Evolutionary conservation across 148 eudicot genomes (phyloP).

Genomic region (Agrostemma githago): DNA sequence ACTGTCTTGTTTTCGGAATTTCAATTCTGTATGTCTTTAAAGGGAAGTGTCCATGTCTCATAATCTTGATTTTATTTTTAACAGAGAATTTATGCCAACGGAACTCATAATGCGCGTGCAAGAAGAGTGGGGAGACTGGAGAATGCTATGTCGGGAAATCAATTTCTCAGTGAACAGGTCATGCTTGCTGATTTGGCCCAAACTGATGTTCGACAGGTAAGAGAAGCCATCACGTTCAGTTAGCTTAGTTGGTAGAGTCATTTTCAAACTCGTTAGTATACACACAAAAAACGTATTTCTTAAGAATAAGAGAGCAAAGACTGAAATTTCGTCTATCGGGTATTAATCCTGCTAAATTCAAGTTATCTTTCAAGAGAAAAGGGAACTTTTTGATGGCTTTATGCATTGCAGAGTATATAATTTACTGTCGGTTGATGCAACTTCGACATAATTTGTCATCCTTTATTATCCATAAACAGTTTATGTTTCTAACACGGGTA

Average conservation of each 20-base stretch:
- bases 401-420: too few species aligned
- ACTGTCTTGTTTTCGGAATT: neutral
- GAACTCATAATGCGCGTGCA: constrained; percentile 58
- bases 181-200: constrained; percentile 68
- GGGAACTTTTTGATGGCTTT: too few species aligned
- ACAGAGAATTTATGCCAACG: constrained; percentile 57
- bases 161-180: constrained; percentile 61
- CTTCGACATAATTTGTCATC: neutral
- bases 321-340: too few species aligned
- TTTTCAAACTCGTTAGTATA: neutral
- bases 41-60: neutral
- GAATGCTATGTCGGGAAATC: constrained; percentile 57
- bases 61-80: neutral
- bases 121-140: constrained; percentile 53
- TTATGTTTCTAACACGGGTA: too few species aligned
- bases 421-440: neutral
- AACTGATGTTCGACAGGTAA: constrained; percentile 65
- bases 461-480: neutral
- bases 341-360: too few species aligned
- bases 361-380: too few species aligned
- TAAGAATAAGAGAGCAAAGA: neutral
- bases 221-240: neutral
- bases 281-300: neutral
- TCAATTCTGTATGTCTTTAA: neutral
- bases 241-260: neutral